Conservation (phyloP, 192 early-diverging fungal species). For the Backusella westeae region DNA sequence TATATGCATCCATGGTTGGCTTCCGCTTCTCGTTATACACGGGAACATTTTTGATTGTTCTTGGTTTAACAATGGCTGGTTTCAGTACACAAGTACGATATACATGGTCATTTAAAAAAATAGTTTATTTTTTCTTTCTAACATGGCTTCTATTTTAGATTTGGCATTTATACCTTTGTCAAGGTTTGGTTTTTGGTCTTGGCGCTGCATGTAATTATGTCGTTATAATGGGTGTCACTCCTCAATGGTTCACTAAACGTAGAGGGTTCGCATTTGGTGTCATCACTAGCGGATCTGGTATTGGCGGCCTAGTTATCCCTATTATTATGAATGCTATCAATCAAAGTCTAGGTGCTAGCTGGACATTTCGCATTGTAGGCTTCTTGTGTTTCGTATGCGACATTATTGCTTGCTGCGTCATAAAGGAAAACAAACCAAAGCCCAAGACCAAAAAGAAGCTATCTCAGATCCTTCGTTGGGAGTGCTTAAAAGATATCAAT, state of each 20-base stretch:
- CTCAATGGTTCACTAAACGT: slow-evolving; percentile 57
- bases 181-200: slow-evolving; percentile 54
- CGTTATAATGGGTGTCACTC: slow-evolving; percentile 31
- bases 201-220: slow-evolving; percentile 31
- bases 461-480: slow-evolving; percentile 11
- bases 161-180: slow-evolving; percentile 58
- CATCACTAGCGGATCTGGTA: slow-evolving; percentile 61
- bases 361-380: slow-evolving; percentile 38
- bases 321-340: slow-evolving; percentile 56
- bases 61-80: slow-evolving; percentile 21
- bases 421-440: slow-evolving; percentile 15
- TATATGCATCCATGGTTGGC: slow-evolving; percentile 1
- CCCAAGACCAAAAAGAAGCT: slow-evolving; percentile 2
- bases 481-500: slow-evolving; percentile 18
- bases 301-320: slow-evolving; percentile 66
- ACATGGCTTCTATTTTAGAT: slow-evolving; percentile 4
- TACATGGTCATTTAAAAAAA: too few relatives aligned
- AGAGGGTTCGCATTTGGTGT: slow-evolving; percentile 55
- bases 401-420: not conserved
- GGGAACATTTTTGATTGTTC: not conserved
- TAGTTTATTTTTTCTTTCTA: too few relatives aligned
- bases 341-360: slow-evolving; percentile 45
- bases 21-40: not conserved
- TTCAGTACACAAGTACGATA: slow-evolving; percentile 19
- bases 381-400: slow-evolving; percentile 12